Evolutionary conservation across 345 rosid species (phyloP), one percentile per base, ranked within the genome.

Genomic region (Eucalyptus cladocalyx): DNA sequence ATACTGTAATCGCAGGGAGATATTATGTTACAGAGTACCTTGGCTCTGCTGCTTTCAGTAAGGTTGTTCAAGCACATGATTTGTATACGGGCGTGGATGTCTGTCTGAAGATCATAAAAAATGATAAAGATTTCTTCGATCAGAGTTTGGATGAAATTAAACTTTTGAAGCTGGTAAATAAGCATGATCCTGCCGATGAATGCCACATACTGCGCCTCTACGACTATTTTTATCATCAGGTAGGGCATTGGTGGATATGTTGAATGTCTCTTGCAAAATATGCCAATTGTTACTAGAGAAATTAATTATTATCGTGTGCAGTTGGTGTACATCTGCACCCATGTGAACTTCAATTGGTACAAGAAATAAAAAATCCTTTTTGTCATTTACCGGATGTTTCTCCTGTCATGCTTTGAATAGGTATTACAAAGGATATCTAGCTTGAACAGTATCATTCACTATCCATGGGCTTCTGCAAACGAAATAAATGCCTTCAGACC

Each of bases 91-190:
- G 97, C 8, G 85, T 94, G 1, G 97, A 98, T 88, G 98, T 98
- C 87, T 97, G 99, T 91, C 93, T 98, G 90, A 98, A 98, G 96
- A 97, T 98, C 88, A 97, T 98, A 87, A 98, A 97, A 92, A 98
- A 98, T n/a, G 96, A 98, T 87, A 98, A 98, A 91, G 99, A 98
- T 90, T 98, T 96, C 91, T 98, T 98, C 2, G 99, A 98, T 87
- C 99, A 98, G 92, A 98, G 99, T 93, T 92, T 98, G 88, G 99
- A 98, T 67, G 99, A 98, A 93, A 98, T 98, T 30, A 98, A 98
- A 87, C 99, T 98, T 89, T 91, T 97, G 85, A 97, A 98, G 95
- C 93, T 93, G 88, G 99, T 96, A 26, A 98, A 97, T 92, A 96
- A 94, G 93, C 94, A 95, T 86, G 99, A 98, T 91, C 99, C 99